Base-by-base conservation (phyloP, 116 monocot genomes). In the Thalassia testudinum region DNA sequence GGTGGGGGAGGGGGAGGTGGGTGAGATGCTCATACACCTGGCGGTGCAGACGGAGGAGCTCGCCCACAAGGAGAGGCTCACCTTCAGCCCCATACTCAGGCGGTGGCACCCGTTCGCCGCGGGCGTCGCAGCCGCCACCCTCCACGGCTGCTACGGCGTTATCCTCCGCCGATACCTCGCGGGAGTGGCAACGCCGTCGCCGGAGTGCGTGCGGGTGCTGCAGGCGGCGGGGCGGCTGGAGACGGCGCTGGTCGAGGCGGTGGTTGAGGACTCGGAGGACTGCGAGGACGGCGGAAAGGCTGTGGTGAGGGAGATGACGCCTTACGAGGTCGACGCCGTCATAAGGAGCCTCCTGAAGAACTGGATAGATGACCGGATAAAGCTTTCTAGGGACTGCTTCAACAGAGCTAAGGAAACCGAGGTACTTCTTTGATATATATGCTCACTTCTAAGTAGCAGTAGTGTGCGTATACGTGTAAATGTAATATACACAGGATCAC, bases 251-350 rank as follows among this genome's bases (percentile, higher is more conserved):
- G 69, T 74, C 5, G 78, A 95, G 63, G 78, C 84, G 83, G 83
- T 78, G 12, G 84, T 79, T 7, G 93, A 95, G 76, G 87, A 95
- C 59, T 69, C 81, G 0, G 65, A n/a, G 0, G 80, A 95, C 23
- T 84, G 71, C 56, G 81, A 81, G 0, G 87, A 95, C 44, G 93
- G 87, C 0, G 87, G 84, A 8, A 93, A 83, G 72, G 72, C 54
- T 1, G 50, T 95, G 3, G 84, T 87, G 13, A 63, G 63, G 48
- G 93, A 95, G 71, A 83, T 87, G 83, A 42, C 74, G 12, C 93
- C 87, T 11, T 87, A 76, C 25, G 93, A 95, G 27, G 81, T 87
- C 0, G 93, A 95, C 0, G 56, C 78, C 49, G 61, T 95, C 7
- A 55, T 74, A 1, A 34, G 66, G 25, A 57, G 52, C 14, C 65